A percentile compares a stretch with the other conserved stretches of the same genome.
Conservation (phyloP, 331 rosid genomes). For the Arachis monticola region DNA sequence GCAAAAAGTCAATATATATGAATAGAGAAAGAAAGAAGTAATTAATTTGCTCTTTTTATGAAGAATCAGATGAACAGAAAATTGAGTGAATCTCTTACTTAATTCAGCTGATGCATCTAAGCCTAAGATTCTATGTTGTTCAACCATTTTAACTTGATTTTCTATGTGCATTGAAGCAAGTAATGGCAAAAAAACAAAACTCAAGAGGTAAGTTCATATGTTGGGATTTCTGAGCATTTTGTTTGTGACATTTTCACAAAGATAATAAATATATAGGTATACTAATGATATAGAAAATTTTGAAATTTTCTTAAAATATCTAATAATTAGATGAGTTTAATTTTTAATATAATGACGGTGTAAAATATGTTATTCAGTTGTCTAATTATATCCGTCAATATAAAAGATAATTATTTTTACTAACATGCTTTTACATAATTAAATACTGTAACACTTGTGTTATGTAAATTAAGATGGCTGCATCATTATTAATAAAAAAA, state of each 20-base stretch:
- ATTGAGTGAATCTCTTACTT: background rate
- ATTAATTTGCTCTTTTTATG: background rate
- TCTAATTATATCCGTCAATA: too few species aligned
- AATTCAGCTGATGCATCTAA: background rate
- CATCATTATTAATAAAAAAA: background rate
- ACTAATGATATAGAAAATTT: too few species aligned
- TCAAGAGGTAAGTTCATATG: slow-evolving; percentile 1
- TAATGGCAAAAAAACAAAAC: background rate
- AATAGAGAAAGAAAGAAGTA: background rate
- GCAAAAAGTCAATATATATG: slow-evolving; percentile 33
- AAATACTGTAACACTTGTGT: too few species aligned
- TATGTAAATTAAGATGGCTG: background rate
- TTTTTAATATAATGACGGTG: too few species aligned
- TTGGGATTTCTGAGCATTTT: too few species aligned
- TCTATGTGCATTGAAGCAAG: slow-evolving; percentile 11
- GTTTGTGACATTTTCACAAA: too few species aligned
- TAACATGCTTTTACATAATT: too few species aligned
- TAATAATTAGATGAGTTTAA: too few species aligned
- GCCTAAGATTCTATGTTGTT: background rate
- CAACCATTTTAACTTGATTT: background rate
- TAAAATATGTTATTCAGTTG: too few species aligned
- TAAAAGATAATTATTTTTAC: too few species aligned
- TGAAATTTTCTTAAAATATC: too few species aligned
- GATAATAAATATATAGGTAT: too few species aligned
- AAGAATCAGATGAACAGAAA: background rate